Percentiles rank a stretch among this genome's conserved stretches.
Conservation (phyloP, 202 grass and related monocot genomes). For the Bolboschoenoplectus hybrid region DNA sequence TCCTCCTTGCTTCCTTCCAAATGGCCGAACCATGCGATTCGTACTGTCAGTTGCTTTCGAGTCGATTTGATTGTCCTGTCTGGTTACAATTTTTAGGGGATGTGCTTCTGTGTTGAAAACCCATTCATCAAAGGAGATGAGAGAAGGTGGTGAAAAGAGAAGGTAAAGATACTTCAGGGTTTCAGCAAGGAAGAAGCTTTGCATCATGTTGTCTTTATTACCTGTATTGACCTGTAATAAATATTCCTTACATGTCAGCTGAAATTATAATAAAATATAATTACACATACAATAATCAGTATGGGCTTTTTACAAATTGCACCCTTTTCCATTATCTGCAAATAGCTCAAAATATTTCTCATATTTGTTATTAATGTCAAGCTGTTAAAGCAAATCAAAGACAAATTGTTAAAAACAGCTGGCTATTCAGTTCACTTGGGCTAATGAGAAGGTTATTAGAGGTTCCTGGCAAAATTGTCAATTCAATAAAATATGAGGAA, state of each 20-base stretch:
- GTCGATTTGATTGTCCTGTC: conserved; percentile 19
- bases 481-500: conserved; percentile 4
- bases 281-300: background rate
- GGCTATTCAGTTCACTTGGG: conserved; percentile 10
- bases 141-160: conserved; percentile 84
- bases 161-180: conserved; percentile 97
- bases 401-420: background rate
- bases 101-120: conserved; percentile 98
- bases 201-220: conserved; percentile 94
- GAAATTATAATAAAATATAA: conserved; percentile 24
- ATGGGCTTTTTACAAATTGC: background rate
- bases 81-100: conserved; percentile 78
- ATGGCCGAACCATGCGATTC: conserved; percentile 44
- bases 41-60: background rate
- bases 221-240: conserved; percentile 80
- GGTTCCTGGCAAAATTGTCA: conserved; percentile 7
- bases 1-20: conserved; percentile 83
- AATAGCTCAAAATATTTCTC: conserved; percentile 24
- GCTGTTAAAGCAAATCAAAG: conserved; percentile 20
- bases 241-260: conserved; percentile 9
- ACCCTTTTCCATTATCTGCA: background rate
- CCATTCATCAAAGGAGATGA: conserved; percentile 94
- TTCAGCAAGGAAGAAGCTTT: conserved; percentile 96
- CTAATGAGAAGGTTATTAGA: background rate
- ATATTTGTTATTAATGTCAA: conserved; percentile 20